phyloP scores from a whole-genome alignment of 306 rosid species.

The Vigna hirtella region DNA sequence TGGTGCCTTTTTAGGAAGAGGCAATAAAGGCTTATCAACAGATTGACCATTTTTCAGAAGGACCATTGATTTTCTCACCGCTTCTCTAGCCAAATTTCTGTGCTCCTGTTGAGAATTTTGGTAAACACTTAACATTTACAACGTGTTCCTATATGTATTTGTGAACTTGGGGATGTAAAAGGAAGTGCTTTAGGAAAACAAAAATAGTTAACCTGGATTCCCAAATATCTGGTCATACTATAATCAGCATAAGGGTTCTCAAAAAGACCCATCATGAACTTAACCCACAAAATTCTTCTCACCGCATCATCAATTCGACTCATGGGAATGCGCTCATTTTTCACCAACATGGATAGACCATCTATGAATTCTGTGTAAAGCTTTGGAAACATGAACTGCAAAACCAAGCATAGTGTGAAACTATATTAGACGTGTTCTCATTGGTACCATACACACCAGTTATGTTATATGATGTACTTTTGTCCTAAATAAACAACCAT shows the following conservation, averaged over 20 bases:
- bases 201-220: conserved; percentile 48
- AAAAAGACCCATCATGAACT: conserved; percentile 58
- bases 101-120: conserved; percentile 52
- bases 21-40: conserved; percentile 46
- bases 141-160: conserved; percentile 25
- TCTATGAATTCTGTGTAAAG: conserved; percentile 49
- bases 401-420: conserved; percentile 32
- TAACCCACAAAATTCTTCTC: conserved; percentile 55
- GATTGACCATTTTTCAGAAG: conserved; percentile 54
- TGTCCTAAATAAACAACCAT: conserved; percentile 46
- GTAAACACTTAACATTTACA: not conserved
- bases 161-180: conserved; percentile 3
- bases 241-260: conserved; percentile 57
- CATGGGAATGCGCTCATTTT: conserved; percentile 51
- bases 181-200: conserved; percentile 4
- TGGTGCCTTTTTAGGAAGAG: conserved; percentile 53
- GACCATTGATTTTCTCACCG: conserved; percentile 60
- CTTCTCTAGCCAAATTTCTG: conserved; percentile 55
- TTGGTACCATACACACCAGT: conserved; percentile 17
- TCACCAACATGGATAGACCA: conserved; percentile 51
- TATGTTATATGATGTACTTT: conserved; percentile 9
- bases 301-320: conserved; percentile 63
- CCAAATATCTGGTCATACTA: conserved; percentile 51
- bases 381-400: conserved; percentile 57
- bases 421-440: conserved; percentile 12